Percentiles rank a stretch among this genome's conserved stretches.
Conservation (phyloP, 768 basidiomycete genomes). For the Mycena chlorophos region DNA sequence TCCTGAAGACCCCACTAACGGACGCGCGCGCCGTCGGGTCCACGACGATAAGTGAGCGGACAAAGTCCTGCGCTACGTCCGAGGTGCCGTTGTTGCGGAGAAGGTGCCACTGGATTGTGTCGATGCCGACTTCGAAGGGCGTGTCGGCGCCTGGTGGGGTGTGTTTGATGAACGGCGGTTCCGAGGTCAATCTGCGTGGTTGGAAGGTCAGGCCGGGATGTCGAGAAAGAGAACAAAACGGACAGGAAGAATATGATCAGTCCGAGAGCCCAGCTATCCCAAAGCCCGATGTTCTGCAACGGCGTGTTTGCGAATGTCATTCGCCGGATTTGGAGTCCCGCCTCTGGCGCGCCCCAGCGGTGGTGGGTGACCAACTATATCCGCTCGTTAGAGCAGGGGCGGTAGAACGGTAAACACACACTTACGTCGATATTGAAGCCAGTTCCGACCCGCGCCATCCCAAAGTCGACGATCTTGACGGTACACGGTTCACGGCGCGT, state of each 20-base stretch:
- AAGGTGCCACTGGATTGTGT: not conserved
- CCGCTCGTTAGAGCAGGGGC: not conserved
- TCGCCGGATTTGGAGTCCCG: not conserved
- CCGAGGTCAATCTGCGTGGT: not conserved
- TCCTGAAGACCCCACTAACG: not conserved
- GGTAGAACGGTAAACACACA: not conserved
- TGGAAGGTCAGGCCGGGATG: not conserved
- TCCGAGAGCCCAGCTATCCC: not conserved
- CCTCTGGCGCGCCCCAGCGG: not conserved
- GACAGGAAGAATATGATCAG: not conserved
- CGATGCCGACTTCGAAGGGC: not conserved
- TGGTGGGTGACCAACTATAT: not conserved
- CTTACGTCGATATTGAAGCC: constrained; percentile 21
- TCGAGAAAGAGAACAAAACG: not conserved
- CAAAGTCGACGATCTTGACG: constrained; percentile 65
- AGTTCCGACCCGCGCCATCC: constrained; percentile 55
- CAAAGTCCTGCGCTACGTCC: not conserved
- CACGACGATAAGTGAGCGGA: not conserved
- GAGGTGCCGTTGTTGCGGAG: not conserved
- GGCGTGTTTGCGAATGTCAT: not conserved
- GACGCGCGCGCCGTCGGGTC: not conserved
- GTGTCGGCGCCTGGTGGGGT: not conserved
- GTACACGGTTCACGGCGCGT: constrained; percentile 39
- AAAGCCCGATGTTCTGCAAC: not conserved
- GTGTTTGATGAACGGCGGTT: not conserved